phyloP scores from a whole-genome alignment of 306 rosid species.

The Sindora glabra region DNA sequence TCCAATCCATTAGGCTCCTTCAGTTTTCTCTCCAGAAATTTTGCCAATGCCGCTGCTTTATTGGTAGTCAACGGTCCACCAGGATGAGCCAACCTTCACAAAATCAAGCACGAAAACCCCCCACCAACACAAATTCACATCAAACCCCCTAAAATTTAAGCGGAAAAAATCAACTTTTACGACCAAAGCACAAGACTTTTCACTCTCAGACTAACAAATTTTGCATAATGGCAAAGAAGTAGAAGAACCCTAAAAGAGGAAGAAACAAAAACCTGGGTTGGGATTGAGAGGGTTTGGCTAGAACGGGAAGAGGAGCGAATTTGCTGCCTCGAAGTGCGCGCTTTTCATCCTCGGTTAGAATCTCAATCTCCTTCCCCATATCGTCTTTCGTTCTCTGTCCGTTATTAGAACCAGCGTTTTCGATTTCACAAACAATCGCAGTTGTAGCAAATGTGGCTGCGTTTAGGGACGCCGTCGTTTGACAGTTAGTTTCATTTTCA shows the following conservation, averaged over 20 bases:
- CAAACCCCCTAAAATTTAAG: constrained; percentile 20
- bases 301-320: constrained; percentile 78
- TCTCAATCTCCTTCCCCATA: constrained; percentile 49
- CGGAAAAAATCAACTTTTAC: background rate
- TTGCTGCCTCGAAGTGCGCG: constrained; percentile 86
- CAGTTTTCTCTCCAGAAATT: constrained; percentile 71
- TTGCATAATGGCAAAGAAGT: background rate
- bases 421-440: no score
- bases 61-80: constrained; percentile 90
- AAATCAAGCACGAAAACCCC: background rate
- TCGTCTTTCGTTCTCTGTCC: background rate
- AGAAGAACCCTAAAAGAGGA: background rate
- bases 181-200: constrained; percentile 7
- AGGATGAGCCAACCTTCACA: constrained; percentile 77
- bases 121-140: background rate
- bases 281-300: constrained; percentile 29
- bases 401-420: no score
- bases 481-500: no score
- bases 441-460: no score
- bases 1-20: constrained; percentile 66
- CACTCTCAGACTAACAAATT: background rate
- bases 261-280: constrained; percentile 51
- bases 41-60: constrained; percentile 87
- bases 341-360: constrained; percentile 68
- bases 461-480: no score